phyloP scores from a whole-genome alignment of 2,329 filamentous ascomycete species.

The Colletotrichum sp. region DNA sequence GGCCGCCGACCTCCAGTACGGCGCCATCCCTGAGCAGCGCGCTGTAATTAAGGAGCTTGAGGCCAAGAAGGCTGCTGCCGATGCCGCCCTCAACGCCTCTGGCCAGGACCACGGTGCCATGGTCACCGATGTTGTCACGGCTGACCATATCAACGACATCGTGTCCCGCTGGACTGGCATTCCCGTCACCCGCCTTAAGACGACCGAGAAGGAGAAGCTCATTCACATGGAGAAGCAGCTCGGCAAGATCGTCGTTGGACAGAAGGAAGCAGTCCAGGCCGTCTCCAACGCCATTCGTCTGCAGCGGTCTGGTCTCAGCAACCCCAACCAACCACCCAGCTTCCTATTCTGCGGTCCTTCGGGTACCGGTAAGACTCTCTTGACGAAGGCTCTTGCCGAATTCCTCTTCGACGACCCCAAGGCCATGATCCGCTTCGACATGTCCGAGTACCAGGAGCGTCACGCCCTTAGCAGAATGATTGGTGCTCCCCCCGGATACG shows the following conservation, averaged over 20 bases:
- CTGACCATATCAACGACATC: constrained; percentile 99
- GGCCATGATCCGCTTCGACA: constrained; percentile 98
- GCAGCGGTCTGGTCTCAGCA: constrained; percentile 90
- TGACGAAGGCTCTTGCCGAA: constrained; percentile 96
- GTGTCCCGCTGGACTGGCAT: constrained; percentile 98
- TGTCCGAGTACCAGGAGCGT: constrained; percentile 99
- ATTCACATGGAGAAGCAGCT: constrained; percentile 94
- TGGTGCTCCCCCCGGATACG: constrained; percentile 94
- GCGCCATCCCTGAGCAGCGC: constrained; percentile 93
- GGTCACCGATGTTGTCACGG: constrained; percentile 91
- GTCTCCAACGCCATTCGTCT: constrained; percentile 96
- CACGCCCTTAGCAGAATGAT: constrained; percentile 98
- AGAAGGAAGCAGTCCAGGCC: constrained; percentile 89
- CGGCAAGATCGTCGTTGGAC: constrained; percentile 84
- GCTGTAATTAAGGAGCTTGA: constrained; percentile 81
- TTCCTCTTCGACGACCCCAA: constrained; percentile 98
- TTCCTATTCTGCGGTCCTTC: constrained; percentile 99
- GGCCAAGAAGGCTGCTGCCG: constrained; percentile 77
- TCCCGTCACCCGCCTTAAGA: constrained; percentile 90
- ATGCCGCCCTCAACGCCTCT: constrained; percentile 67
- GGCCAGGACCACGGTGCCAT: constrained; percentile 70
- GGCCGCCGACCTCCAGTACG: constrained; percentile 94
- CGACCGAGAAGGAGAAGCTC: constrained; percentile 98
- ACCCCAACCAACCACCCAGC: constrained; percentile 95
- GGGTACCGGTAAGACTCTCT: constrained; percentile 95